Conservation (phyloP, 805 yeast genomes). For the Clavispora carvajalis region DNA sequence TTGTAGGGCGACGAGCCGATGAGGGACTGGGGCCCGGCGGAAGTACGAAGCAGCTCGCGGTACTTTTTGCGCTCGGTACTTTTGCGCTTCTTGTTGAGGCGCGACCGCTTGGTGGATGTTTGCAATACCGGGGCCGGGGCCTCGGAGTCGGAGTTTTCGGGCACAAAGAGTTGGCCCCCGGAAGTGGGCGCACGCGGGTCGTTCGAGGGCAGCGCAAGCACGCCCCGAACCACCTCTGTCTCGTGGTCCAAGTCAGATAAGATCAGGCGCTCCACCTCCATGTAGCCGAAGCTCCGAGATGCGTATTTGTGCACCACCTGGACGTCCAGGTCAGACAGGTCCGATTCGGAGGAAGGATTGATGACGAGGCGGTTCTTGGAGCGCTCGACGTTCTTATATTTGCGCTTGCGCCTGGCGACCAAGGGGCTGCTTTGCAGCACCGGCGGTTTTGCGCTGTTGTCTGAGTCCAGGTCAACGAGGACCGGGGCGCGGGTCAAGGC, state of each 20-base stretch:
- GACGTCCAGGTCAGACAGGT: neutral
- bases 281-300: neutral
- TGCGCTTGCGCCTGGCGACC: neutral
- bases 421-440: neutral
- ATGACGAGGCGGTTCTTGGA: slow-evolving; percentile 7
- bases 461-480: neutral
- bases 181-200: neutral
- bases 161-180: neutral
- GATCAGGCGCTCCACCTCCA: neutral
- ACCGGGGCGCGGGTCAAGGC: neutral
- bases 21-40: neutral
- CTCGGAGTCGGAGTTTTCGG: neutral
- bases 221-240: neutral
- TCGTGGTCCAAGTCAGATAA: neutral
- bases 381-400: slow-evolving; percentile 5
- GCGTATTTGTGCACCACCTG: neutral
- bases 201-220: neutral
- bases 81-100: slow-evolving; percentile 5
- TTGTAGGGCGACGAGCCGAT: neutral
- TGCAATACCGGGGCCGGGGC: too few species aligned
- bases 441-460: neutral
- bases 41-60: neutral
- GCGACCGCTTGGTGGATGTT: slow-evolving; percentile 1
- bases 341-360: slow-evolving; percentile 18
- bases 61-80: neutral